Conservation (phyloP, 257 asterid species). For the Ilex asprella region DNA sequence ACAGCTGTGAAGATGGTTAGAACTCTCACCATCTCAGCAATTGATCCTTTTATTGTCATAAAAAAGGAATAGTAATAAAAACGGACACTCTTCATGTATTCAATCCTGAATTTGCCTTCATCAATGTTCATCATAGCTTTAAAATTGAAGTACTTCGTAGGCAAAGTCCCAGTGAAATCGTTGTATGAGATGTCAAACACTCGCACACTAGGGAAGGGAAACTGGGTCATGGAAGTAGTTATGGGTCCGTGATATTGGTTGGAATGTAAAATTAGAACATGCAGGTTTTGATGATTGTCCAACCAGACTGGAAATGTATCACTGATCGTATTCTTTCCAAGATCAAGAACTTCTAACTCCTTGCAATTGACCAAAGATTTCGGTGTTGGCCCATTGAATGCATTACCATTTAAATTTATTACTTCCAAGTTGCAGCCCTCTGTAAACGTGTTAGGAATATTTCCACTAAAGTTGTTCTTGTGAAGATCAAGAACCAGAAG, state of each 20-base stretch:
- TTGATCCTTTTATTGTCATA: not conserved
- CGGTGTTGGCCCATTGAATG: slow-evolving; percentile 13
- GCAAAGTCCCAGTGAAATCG: slow-evolving; percentile 2
- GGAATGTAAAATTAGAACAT: slow-evolving; percentile 2
- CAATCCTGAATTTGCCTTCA: not conserved
- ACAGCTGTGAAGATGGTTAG: not conserved
- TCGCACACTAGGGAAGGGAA: not conserved
- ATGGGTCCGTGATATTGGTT: slow-evolving; percentile 13
- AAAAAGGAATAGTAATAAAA: not conserved
- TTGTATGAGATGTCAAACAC: slow-evolving; percentile 16
- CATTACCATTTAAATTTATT: slow-evolving; percentile 3
- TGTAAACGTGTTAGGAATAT: not conserved
- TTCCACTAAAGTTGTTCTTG: slow-evolving; percentile 13
- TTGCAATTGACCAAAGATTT: slow-evolving; percentile 8
- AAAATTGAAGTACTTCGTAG: not conserved
- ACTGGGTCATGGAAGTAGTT: not conserved
- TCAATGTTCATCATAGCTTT: not conserved
- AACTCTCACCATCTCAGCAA: not conserved
- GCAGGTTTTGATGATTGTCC: not conserved
- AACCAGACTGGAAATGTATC: slow-evolving; percentile 21
- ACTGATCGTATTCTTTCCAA: slow-evolving; percentile 8
- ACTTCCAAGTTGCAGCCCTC: not conserved
- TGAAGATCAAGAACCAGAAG: slow-evolving; percentile 14
- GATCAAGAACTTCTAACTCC: slow-evolving; percentile 13
- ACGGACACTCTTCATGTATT: not conserved